Conservation (phyloP, 1,139 yeast genomes). For the Trichomonascaceae sp. region DNA sequence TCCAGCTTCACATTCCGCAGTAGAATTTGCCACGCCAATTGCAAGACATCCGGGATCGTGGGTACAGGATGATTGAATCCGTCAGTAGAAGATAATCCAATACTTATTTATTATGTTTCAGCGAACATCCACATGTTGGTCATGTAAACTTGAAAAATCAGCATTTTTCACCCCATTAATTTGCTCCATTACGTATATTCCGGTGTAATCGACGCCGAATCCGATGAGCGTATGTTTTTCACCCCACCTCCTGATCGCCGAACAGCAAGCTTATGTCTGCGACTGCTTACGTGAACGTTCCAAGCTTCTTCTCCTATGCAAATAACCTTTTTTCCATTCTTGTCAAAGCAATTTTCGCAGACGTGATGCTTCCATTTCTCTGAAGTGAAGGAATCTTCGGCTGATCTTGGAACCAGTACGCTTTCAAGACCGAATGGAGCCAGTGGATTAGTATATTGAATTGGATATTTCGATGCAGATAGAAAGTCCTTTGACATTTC, state of each 20-base stretch:
- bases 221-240: background rate
- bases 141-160: no score
- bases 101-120: background rate
- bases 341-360: slow-evolving; percentile 63
- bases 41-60: slow-evolving; percentile 22
- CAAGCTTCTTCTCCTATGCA: slow-evolving; percentile 72
- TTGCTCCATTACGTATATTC: background rate
- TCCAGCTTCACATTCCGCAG: background rate
- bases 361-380: slow-evolving; percentile 62
- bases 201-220: background rate
- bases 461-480: slow-evolving; percentile 7
- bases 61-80: slow-evolving; percentile 28
- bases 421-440: slow-evolving; percentile 43
- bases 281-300: slow-evolving; percentile 59
- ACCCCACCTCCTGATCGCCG: background rate
- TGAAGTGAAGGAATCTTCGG: slow-evolving; percentile 24
- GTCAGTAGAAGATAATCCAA: background rate
- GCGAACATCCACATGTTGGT: no score
- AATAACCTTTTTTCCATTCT: slow-evolving; percentile 49
- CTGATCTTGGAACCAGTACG: slow-evolving; percentile 28
- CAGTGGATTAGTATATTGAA: slow-evolving; percentile 24
- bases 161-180: no score
- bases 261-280: slow-evolving; percentile 30
- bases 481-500: slow-evolving; percentile 44
- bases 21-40: slow-evolving; percentile 9